Evolutionary conservation across 495 filamentous ascomycete genomes (phyloP).

Genomic region (Lineolata rhizophorae): DNA sequence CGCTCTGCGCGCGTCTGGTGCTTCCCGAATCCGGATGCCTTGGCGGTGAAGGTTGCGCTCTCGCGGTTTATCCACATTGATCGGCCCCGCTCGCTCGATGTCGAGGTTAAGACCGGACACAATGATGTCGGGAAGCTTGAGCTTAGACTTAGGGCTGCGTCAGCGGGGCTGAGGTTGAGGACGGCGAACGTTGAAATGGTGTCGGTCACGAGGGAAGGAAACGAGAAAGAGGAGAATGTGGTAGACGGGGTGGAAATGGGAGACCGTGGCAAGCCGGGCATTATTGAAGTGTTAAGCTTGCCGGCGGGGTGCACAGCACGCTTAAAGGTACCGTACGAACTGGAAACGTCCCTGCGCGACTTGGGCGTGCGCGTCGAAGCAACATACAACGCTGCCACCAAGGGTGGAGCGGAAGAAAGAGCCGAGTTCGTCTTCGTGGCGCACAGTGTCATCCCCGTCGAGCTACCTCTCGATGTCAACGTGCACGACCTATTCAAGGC

Average conservation of each 20-base stretch:
- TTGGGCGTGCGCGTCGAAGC: conserved; percentile 60
- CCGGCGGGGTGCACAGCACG: conserved; percentile 23
- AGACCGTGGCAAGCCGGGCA: conserved; percentile 35
- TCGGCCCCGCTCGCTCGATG: conserved; percentile 47
- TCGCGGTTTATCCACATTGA: conserved; percentile 51
- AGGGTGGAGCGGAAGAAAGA: too few relatives aligned
- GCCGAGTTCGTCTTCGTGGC: conserved; percentile 51
- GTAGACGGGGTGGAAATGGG: too few relatives aligned
- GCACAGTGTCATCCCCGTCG: conserved; percentile 38
- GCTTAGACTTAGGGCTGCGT: conserved; percentile 55
- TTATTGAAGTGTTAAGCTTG: conserved; percentile 41
- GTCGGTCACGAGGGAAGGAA: too few relatives aligned
- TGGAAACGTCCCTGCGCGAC: conserved; percentile 53
- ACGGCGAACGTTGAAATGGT: conserved; percentile 42
- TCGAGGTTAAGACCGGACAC: conserved; percentile 52
- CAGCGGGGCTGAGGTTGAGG: conserved; percentile 68
- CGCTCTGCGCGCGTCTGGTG: conserved; percentile 27
- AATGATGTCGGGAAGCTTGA: conserved; percentile 49
- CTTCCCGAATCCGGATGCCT: conserved; percentile 24
- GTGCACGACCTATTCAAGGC: conserved; percentile 92
- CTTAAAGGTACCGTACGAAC: conserved; percentile 59
- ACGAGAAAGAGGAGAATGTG: too few relatives aligned
- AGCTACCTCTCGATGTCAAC: conserved; percentile 75
- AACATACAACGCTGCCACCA: conserved; percentile 47
- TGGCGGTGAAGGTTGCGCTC: conserved; percentile 26